Base-by-base conservation (phyloP, 2,329 filamentous ascomycete species). In the Aspergillus cejpii region DNA sequence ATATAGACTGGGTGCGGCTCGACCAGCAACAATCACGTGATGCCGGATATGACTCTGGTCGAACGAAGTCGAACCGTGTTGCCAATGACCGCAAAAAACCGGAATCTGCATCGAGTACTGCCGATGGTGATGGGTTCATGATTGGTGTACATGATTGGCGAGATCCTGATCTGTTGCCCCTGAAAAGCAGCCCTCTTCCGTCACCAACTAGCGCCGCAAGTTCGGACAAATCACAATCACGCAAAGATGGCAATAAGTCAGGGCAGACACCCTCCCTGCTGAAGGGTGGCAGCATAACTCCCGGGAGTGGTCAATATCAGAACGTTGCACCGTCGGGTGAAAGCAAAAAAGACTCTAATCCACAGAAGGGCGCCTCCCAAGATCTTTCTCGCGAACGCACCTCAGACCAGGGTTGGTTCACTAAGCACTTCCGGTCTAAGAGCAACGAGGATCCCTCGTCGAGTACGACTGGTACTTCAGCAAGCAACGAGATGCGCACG, bases 101-200 rank as follows among this genome's bases (percentile, higher is more conserved):
- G 2, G 59, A 56, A 6, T 49, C 55, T 24, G 48, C 55, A 6
- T 50, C 61, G n/a, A 54, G 56, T 15, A 55, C 55, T 31, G 46
- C 55, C 8, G 68, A 69, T 51, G 62, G 71, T 37, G 83, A 88
- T 61, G 79, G 76, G 45, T 91, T 90, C 61, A 76, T 85, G 36
- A 90, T 91, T 56, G 87, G 86, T n/a, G 81, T 89, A 10, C 85
- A 92, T 53, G 87, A 92, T 61, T 91, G 87, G 87, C 78, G 86
- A 53, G 87, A 92, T 62, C 84, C 85, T 5, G 85, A 88, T 61
- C 69, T 88, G 14, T 72, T 87, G 17, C 74, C 74, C 1, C 62
- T 68, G 29, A 65, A 66, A 39, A 59, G 53, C 45, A 62, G 53
- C 27, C 44, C 50, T 21, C 47, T 52, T 17, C 47, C 50, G 14